Evolutionary conservation across 352 stramenopile species (phyloP), one percentile per base, ranked within the genome.

Genomic region (Phytophthora macrochlamydospora): DNA sequence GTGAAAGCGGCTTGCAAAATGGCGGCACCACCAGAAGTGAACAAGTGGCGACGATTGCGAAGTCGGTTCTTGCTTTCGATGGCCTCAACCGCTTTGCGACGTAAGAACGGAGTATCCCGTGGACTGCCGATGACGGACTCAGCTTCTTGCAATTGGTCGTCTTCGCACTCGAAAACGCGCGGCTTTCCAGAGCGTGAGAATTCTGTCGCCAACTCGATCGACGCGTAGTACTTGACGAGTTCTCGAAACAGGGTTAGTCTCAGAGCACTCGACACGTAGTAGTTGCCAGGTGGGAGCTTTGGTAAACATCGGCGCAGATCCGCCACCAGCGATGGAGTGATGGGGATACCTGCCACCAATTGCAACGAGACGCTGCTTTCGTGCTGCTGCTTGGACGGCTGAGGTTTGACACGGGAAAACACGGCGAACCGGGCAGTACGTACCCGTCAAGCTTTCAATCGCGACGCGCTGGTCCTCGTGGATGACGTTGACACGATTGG

Each of bases 101-200:
- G 71, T 56, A 90, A 67, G 60, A 90, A 92, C 18, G 81, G 84
- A 58, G 81, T 91, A 59, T 92, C 78, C 59, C 84, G 72, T 56
- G 81, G 84, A 62, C 81, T 92, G 5, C 79, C 81, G 30, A 90
- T 32, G 13, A 79, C 38, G 9, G 89, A 58, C n/a, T 85, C 79
- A n/a, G 75, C 57, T 38, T 73, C 62, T 38, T 67, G 56, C 6
- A 55, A 24, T 4, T 59, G 33, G 28, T 65, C 57, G 6, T 61
- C 49, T 24, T 24, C 18, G 18, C 18, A 24, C 18, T 24, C 18
- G 18, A 24, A 24, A 24, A 24, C 18, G 18, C 18, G 18, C 18
- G 18, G 3, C 7, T 13, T 38, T 72, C 54, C n/a, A 43, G 5
- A 12, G 30, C 7, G 31, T 18, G 29, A 24, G 18, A 24, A 24